Evolutionary conservation across 148 eudicot species (phyloP).

Genomic region (Nepenthes mirabilis): DNA sequence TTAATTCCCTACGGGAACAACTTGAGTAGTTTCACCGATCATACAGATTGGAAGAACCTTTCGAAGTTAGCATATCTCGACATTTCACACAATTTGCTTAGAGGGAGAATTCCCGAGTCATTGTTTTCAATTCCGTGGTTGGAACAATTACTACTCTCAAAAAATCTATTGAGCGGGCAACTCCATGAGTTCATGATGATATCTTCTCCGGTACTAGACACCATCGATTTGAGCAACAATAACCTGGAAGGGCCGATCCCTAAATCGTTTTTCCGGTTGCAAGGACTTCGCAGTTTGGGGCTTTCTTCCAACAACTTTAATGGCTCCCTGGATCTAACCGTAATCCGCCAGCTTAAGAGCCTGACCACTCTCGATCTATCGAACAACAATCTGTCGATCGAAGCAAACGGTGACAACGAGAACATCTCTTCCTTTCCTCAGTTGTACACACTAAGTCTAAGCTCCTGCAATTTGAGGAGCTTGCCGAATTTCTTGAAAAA

Average conservation of each 20-base stretch:
- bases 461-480: slow-evolving; percentile 18
- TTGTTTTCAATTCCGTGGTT: too few species aligned
- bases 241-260: slow-evolving; percentile 23
- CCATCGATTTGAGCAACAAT: slow-evolving; percentile 37
- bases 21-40: slow-evolving; percentile 26
- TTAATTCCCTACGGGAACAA: slow-evolving; percentile 24
- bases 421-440: slow-evolving; percentile 12
- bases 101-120: slow-evolving; percentile 19
- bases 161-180: too few species aligned
- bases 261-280: slow-evolving; percentile 18
- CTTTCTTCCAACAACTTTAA: slow-evolving; percentile 26
- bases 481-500: slow-evolving; percentile 9
- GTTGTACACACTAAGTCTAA: slow-evolving; percentile 15
- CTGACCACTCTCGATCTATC: slow-evolving; percentile 33
- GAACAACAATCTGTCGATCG: slow-evolving; percentile 20
- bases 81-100: slow-evolving; percentile 26
- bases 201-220: slow-evolving; percentile 11
- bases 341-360: slow-evolving; percentile 16
- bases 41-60: slow-evolving; percentile 26
- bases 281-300: slow-evolving; percentile 13
- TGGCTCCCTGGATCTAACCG: slow-evolving; percentile 16
- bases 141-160: too few species aligned
- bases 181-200: too few species aligned
- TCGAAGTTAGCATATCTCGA: slow-evolving; percentile 11
- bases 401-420: background rate